Evolutionary conservation across 495 filamentous ascomycete species (phyloP).

Genomic region (Penicillium bovifimosum): DNA sequence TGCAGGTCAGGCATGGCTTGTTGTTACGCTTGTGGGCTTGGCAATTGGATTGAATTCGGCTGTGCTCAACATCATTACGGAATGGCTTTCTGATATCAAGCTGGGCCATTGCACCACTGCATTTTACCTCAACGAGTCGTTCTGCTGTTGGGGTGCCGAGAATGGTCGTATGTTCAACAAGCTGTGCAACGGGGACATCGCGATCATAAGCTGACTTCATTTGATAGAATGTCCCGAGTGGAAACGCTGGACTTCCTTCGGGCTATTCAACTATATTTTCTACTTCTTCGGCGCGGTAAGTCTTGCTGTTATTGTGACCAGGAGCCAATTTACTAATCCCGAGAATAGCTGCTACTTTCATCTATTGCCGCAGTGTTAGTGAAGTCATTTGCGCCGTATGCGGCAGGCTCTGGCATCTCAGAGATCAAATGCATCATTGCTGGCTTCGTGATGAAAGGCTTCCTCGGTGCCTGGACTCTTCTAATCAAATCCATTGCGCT

Average conservation of each 20-base stretch:
- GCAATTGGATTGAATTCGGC: conserved; percentile 92
- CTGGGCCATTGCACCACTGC: conserved; percentile 88
- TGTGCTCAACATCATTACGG: conserved; percentile 90
- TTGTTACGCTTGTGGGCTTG: conserved; percentile 87
- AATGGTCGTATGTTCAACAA: conserved; percentile 50
- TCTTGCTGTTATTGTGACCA: no score
- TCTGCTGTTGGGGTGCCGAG: conserved; percentile 97
- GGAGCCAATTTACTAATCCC: conserved; percentile 4
- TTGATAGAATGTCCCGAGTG: conserved; percentile 74
- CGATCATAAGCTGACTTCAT: conserved; percentile 2
- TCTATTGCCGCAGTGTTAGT: conserved; percentile 79
- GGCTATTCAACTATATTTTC: conserved; percentile 75
- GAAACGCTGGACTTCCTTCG: conserved; percentile 79
- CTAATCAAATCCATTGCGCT: conserved; percentile 90
- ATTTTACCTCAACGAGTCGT: conserved; percentile 96
- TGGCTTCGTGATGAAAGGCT: conserved; percentile 99
- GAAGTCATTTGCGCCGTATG: conserved; percentile 92
- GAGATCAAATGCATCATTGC: conserved; percentile 99
- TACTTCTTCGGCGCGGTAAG: conserved; percentile 86
- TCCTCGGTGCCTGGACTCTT: conserved; percentile 86
- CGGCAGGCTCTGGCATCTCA: conserved; percentile 93
- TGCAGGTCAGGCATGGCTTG: conserved; percentile 96
- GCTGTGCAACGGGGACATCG: not conserved
- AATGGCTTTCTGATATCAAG: conserved; percentile 96
- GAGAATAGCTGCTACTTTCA: conserved; percentile 67